Conservation (phyloP, 139 green algal genomes). For the Chlamydomonas schloesseri region DNA sequence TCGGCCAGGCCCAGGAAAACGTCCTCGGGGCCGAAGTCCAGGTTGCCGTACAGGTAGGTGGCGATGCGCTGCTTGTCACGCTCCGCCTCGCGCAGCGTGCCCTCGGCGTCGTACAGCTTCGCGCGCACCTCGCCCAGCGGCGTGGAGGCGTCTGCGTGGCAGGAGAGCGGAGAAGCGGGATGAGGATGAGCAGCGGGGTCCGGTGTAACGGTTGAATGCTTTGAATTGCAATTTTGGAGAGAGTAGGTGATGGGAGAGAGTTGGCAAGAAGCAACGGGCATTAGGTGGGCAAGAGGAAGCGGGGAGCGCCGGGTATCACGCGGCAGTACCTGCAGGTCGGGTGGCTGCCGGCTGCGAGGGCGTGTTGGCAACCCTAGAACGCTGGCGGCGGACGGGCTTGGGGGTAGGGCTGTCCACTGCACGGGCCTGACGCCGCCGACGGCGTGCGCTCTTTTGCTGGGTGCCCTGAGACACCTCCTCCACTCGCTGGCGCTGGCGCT, state of each 20-base stretch:
- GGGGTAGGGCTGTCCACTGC: no score
- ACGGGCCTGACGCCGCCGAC: no score
- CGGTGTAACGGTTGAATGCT: no score
- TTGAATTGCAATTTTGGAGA: no score
- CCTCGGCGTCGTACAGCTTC: neutral
- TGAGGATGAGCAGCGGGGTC: no score
- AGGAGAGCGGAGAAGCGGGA: neutral
- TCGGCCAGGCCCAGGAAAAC: conserved; percentile 40
- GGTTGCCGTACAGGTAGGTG: conserved; percentile 5
- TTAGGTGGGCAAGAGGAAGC: no score
- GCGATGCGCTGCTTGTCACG: conserved; percentile 40
- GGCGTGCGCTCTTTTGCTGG: no score
- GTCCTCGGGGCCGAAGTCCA: conserved; percentile 47
- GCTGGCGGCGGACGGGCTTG: no score
- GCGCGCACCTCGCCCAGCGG: neutral
- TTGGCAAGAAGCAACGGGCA: no score
- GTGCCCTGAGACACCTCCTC: neutral
- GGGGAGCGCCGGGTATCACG: no score
- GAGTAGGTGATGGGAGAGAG: no score
- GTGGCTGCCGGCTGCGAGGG: neutral
- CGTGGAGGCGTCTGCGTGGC: neutral
- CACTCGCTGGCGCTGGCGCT: neutral
- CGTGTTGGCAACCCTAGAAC: no score
- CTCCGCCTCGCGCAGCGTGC: neutral
- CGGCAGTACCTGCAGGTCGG: neutral